Conservation (phyloP, 768 basidiomycete species). For the Lenzites betulinus region DNA sequence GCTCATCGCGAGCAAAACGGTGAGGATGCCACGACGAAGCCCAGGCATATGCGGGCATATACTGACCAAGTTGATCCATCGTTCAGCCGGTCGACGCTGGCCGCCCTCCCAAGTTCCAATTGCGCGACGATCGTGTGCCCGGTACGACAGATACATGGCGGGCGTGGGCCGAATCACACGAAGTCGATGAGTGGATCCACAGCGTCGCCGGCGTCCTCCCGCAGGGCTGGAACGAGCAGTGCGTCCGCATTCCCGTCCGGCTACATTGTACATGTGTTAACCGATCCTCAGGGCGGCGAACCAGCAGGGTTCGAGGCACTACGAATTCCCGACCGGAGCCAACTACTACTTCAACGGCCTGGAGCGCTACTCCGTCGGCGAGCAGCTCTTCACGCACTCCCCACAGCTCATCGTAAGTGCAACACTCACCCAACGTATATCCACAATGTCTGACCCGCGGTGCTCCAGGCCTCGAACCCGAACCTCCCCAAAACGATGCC, state of each 20-base stretch:
- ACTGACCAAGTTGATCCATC: neutral
- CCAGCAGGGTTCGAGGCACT: constrained; percentile 61
- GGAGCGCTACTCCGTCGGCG: constrained; percentile 83
- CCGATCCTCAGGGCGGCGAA: constrained; percentile 52
- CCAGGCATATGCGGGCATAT: neutral
- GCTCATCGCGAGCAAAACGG: constrained; percentile 80
- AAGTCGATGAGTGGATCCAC: constrained; percentile 95
- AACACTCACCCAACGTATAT: neutral
- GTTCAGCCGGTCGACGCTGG: constrained; percentile 71
- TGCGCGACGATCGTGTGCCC: constrained; percentile 73
- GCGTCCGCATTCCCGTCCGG: constrained; percentile 27
- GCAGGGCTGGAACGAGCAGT: constrained; percentile 90
- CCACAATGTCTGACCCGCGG: neutral
- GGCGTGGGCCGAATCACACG: constrained; percentile 73
- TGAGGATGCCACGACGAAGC: constrained; percentile 30
- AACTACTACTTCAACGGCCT: constrained; percentile 72
- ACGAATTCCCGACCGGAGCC: constrained; percentile 97
- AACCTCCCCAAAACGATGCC: constrained; percentile 77
- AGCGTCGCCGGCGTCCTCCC: constrained; percentile 84
- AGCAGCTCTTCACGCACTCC: constrained; percentile 85
- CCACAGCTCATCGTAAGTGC: constrained; percentile 32
- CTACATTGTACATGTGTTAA: neutral
- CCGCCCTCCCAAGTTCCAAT: constrained; percentile 60
- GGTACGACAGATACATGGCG: constrained; percentile 84
- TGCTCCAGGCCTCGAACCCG: constrained; percentile 51